Evolutionary conservation across 164 flowering plant genomes (phyloP), one percentile per base, ranked within the genome.

Genomic region (Warburgia ugandensis): DNA sequence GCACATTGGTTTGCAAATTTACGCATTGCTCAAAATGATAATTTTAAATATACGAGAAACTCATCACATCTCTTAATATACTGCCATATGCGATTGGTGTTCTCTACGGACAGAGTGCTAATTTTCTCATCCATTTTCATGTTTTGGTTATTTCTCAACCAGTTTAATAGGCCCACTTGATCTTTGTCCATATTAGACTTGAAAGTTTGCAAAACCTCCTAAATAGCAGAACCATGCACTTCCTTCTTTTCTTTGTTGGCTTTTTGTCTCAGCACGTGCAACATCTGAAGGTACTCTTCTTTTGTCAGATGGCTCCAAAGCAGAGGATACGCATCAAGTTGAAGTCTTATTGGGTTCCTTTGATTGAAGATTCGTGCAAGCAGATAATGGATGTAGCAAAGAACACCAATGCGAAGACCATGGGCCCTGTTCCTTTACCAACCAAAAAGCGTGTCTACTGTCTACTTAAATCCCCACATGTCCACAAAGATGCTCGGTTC

Each of bases 401-500:
- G 62, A 79, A 67, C 2, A 84, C 89, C n/a, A 89, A 89, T 68
- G 99, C 97, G 12, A 86, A 84, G 67, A 84, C 86, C 37, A 71
- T 84, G 79, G 99, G 99, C 13, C 99, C 97, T 48, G 90, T 92
- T 12, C 97, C 97, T 9, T 63, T 92, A 40, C 99, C 99, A 12
- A 88, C 97, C 21, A 86, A 83, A 76, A 92, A 73, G 73, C 51
- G 87, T 26, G 53, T 84, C 23, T 92, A 75, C 45, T 88, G 97
- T 71, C 83, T 88, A n/a, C 87, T 88, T 13, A 89, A 88, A 55
- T 92, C 99, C 20, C 95, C 99, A 0, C 97, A 88, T 45, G 99
- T 88, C 16, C 79, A 92, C 77, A 92, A 92, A 62, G 99, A 92
- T 68, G 97, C 99, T 4, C 82, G 96, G 59, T 80, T 80, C 55